Evolutionary conservation across 257 asterid species (phyloP), one percentile per base, ranked within the genome.

Genomic region (Coffea canephora): DNA sequence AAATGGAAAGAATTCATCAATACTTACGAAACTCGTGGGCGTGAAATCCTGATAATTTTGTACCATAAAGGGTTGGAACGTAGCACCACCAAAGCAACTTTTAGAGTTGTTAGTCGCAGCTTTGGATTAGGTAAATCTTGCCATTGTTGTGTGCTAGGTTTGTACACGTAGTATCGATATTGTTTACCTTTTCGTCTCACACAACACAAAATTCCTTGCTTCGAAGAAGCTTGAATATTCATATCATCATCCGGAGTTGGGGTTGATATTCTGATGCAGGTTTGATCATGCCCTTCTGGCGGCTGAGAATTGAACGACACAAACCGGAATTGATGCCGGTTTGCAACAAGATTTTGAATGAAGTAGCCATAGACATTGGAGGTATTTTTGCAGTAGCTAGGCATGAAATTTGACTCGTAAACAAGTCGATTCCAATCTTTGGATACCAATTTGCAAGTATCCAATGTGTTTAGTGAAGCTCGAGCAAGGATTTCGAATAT

Each of bases 141-240:
- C 83, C 83, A 84, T 31, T 87, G 84, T 36, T 46, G 13, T 1
- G 82, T 80, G 19, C 74, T 68, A 13, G 88, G 90, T 61, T 87
- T 87, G 70, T 81, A 64, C 6, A 76, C 71, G 14, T 69, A 78
- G 25, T 75, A 82, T 21, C 70, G 52, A n/a, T 18, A 19, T 1
- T 13, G 19, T 2, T 3, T 1, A 4, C 16, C 12, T 10, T 18
- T 49, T 15, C 43, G 1, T 49, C 23, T 77, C 43, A 18, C 2
- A 15, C 86, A 73, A 16, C 83, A 83, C 27, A 84, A 25, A 19
- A 87, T 31, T 1, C 78, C 85, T 61, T 84, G 83, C 34, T 69
- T 70, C 36, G 78, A 77, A 21, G 87, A 86, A 5, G 87, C 85
- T 55, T 83, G 41, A 8, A 86, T 83, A 13, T 34, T 73, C 15